Evolutionary conservation across 352 stramenopile genomes (phyloP).

Genomic region (Pilasporangium apinafurcum): DNA sequence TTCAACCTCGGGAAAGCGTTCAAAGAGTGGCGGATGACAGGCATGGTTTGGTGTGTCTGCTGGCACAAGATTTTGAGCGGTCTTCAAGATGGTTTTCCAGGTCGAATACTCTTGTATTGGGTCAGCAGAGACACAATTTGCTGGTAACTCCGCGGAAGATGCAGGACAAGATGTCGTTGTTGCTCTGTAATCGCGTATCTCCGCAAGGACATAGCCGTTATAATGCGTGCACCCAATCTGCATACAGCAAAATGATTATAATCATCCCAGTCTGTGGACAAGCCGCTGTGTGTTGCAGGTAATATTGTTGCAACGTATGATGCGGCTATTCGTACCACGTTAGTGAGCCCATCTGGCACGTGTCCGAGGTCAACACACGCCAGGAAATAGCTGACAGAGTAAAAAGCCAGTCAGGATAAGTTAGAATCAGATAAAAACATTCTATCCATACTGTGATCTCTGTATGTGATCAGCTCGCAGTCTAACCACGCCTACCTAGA

Average conservation of each 20-base stretch:
- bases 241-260: background rate
- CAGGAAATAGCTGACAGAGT: conserved; percentile 48
- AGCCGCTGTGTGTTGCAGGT: conserved; percentile 3
- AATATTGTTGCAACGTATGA: background rate
- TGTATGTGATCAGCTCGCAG: background rate
- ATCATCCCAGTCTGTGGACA: background rate
- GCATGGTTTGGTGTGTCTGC: too few species aligned
- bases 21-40: too few species aligned
- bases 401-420: background rate
- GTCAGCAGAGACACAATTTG: background rate
- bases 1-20: conserved; percentile 8
- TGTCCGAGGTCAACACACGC: conserved; percentile 41
- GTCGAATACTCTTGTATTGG: background rate
- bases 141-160: conserved; percentile 20
- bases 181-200: conserved; percentile 32
- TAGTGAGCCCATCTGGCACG: conserved; percentile 44
- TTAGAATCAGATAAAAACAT: background rate
- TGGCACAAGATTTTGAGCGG: too few species aligned
- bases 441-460: background rate
- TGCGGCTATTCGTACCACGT: conserved; percentile 27
- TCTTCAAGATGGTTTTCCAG: background rate
- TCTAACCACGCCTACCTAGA: conserved; percentile 25
- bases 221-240: conserved; percentile 8
- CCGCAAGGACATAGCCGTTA: conserved; percentile 14
- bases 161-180: conserved; percentile 17